Conservation (phyloP, 805 yeast species). For the Teunomyces pallodes region DNA sequence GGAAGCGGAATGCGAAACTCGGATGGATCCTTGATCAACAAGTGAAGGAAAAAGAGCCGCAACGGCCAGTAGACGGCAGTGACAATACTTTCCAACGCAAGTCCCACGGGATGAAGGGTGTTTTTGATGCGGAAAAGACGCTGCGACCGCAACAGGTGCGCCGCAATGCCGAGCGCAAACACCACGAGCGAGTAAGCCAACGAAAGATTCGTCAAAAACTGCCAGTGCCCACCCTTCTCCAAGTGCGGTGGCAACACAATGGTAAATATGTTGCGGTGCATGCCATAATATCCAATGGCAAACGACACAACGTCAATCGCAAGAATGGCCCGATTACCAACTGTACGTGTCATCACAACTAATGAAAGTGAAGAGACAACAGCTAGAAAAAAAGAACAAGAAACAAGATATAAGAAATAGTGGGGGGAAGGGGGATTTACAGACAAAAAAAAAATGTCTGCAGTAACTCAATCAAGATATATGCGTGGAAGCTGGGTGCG, state of each 20-base stretch:
- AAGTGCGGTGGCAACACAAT: constrained; percentile 48
- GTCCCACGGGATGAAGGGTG: constrained; percentile 49
- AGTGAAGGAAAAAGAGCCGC: constrained; percentile 46
- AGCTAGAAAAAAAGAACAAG: no score
- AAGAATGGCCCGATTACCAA: constrained; percentile 30
- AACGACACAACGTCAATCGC: constrained; percentile 23
- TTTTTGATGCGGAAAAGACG: constrained; percentile 34
- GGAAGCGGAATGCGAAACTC: constrained; percentile 42
- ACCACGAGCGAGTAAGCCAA: constrained; percentile 13
- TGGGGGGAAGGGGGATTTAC: no score
- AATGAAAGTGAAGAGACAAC: no score
- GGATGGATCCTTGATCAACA: constrained; percentile 40
- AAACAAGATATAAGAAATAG: no score
- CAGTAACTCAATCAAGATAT: no score
- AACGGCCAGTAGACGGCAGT: constrained; percentile 69
- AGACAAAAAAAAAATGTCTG: no score
- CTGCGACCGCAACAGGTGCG: constrained; percentile 28
- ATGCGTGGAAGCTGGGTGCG: background rate
- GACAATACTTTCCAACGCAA: constrained; percentile 61
- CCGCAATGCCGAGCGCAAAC: constrained; percentile 23
- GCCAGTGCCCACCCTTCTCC: constrained; percentile 61
- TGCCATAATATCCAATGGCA: constrained; percentile 28
- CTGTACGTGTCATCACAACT: constrained; percentile 13
- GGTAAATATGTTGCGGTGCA: constrained; percentile 13
- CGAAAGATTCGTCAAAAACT: constrained; percentile 59